These are phyloP conservation scores for Venturia effusa DNA, from an alignment of 2,329 filamentous ascomycete species.

Conservation along the genomic window DNA sequence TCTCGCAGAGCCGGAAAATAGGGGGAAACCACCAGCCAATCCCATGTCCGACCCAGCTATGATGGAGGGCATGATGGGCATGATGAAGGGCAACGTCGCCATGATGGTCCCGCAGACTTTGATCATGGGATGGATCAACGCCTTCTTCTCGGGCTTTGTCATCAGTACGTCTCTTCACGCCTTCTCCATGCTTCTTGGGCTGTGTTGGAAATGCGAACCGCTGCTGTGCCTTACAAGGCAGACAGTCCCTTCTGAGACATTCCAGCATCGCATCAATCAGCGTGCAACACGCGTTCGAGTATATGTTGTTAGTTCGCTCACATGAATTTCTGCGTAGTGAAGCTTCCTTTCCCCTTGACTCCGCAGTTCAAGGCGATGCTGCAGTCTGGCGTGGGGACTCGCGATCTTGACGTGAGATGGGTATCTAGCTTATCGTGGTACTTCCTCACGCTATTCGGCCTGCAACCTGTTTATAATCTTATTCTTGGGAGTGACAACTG, in stretches of 20 bases:
- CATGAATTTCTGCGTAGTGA: slow-evolving; percentile 48
- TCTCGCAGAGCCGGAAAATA: slow-evolving; percentile 76
- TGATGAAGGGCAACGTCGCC: slow-evolving; percentile 99
- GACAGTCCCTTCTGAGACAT: slow-evolving; percentile 4
- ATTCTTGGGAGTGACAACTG: slow-evolving; percentile 92
- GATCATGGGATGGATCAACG: slow-evolving; percentile 99
- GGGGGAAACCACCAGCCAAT: slow-evolving; percentile 81
- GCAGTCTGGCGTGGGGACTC: slow-evolving; percentile 90
- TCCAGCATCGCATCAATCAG: slow-evolving; percentile 1
- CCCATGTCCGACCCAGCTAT: slow-evolving; percentile 90
- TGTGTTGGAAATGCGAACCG: background rate
- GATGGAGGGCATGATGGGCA: slow-evolving; percentile 99
- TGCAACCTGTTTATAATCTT: slow-evolving; percentile 96
- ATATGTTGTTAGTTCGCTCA: slow-evolving; percentile 13
- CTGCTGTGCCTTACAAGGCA: background rate
- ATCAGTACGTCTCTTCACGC: slow-evolving; percentile 55
- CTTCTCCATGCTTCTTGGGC: background rate
- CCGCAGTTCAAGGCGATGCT: slow-evolving; percentile 99
- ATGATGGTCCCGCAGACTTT: slow-evolving; percentile 99
- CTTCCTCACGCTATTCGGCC: slow-evolving; percentile 91
- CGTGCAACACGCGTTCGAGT: background rate
- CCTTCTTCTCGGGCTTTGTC: slow-evolving; percentile 96
- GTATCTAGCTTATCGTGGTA: slow-evolving; percentile 99
- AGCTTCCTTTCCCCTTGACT: slow-evolving; percentile 92
- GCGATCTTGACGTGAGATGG: slow-evolving; percentile 94